A percentile compares a stretch with the other conserved stretches of the same genome.
phyloP scores from a whole-genome alignment of 2,329 filamentous ascomycete species.

The Akanthomyces lecanii region DNA sequence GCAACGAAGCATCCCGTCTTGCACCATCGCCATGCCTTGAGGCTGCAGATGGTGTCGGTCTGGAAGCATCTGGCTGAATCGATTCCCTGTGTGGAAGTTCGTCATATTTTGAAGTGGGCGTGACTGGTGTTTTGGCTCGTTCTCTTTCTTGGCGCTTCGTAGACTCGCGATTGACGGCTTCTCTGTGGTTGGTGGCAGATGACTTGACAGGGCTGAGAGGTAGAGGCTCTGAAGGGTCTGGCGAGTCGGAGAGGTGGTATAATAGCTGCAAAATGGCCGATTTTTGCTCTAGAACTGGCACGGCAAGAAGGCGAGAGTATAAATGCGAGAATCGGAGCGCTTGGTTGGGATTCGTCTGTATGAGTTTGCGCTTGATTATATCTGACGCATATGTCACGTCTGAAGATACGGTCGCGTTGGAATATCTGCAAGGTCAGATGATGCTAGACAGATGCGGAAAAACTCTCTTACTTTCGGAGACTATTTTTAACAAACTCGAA shows the following conservation, averaged over 20 bases:
- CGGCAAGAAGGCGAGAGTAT: slow-evolving; percentile 81
- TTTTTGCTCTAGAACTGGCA: slow-evolving; percentile 90
- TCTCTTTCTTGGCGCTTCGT: slow-evolving; percentile 36
- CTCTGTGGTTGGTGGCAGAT: slow-evolving; percentile 35
- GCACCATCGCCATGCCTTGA: slow-evolving; percentile 31
- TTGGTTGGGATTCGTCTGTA: slow-evolving; percentile 72
- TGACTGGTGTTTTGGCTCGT: slow-evolving; percentile 30
- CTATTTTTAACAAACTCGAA: slow-evolving; percentile 49
- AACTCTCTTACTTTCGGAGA: slow-evolving; percentile 44
- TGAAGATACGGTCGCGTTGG: slow-evolving; percentile 53
- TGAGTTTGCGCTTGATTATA: slow-evolving; percentile 82
- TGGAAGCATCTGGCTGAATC: slow-evolving; percentile 51
- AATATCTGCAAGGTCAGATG: slow-evolving; percentile 32
- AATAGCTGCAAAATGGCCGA: slow-evolving; percentile 94
- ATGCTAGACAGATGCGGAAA: no score
- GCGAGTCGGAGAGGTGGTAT: slow-evolving; percentile 72
- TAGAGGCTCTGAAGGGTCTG: slow-evolving; percentile 50
- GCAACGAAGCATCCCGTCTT: slow-evolving; percentile 50
- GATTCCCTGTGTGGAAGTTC: slow-evolving; percentile 49
- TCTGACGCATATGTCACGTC: slow-evolving; percentile 91
- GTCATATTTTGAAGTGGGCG: slow-evolving; percentile 34
- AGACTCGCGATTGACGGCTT: slow-evolving; percentile 35
- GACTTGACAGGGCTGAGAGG: slow-evolving; percentile 42
- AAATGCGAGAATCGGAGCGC: slow-evolving; percentile 85
- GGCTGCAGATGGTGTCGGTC: slow-evolving; percentile 40